Evolutionary conservation across 805 yeast species (phyloP), one percentile per base, ranked within the genome.

Genomic region (Saturnispora hagleri): DNA sequence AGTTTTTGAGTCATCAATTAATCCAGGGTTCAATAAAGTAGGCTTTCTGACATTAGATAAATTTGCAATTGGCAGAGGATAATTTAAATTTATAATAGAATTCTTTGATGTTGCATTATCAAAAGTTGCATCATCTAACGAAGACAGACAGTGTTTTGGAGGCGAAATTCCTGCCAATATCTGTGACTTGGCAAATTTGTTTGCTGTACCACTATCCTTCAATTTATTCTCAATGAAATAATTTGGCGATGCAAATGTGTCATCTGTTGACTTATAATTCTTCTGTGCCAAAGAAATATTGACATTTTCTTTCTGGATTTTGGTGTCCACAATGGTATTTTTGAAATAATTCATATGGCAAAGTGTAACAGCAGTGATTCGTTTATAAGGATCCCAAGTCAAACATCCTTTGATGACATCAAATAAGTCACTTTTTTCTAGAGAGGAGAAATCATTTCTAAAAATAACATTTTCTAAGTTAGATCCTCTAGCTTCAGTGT

Each of bases 351-450:
- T 68, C 77, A 78, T 70, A 15, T 66, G 48, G 53, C 80, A 69
- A 31, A 86, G 57, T 8, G 66, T 65, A 1, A 71, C 70, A 2
- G 76, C 84, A 38, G 76, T 74, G 0, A 79, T 75, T 57, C 95
- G 73, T n/a, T 66, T 62, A n/a, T 67, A 65, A 2, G 96, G 95
- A 66, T 88, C 82, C 96, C 97, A 89, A 48, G 74, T 69, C 34
- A 89, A 70, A 58, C 90, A 85, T 1, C 66, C 59, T 55, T 64
- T 66, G 8, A 74, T 75, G 53, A 69, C 69, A 50, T 66, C 73
- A 58, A 61, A 77, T 60, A 66, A 74, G 61, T 63, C 74, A 58
- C 52, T 65, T 58, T 60, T 71, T 60, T 68, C 70, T 5, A 51
- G 34, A 15, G 58, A 56, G 13, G 61, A 57, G 24, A 77, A 66